Conservation (phyloP, 78 protist species). For the Tieghemostelium lacteum region DNA sequence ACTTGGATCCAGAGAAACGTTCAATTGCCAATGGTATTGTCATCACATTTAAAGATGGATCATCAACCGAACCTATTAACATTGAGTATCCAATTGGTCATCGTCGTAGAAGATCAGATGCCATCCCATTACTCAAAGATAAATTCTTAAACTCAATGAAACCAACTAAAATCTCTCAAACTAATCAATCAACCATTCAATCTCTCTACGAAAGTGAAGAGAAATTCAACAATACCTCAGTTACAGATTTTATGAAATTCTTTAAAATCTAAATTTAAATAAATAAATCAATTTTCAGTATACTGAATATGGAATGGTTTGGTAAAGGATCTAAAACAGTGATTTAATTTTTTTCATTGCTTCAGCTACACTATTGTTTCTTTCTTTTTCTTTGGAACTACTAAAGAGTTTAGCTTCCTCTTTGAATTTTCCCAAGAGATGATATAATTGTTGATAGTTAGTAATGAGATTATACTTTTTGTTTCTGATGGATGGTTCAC, state of each 20-base stretch:
- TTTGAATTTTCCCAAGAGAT: constrained; percentile 28
- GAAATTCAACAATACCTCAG: constrained; percentile 3
- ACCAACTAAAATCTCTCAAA: background rate
- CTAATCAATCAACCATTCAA: background rate
- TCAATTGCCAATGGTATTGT: constrained; percentile 58
- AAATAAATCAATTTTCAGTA: too few species aligned
- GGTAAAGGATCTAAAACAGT: too few species aligned
- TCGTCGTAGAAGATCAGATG: constrained; percentile 77
- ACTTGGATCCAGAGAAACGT: constrained; percentile 77
- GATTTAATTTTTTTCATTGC: too few species aligned
- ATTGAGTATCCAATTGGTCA: constrained; percentile 84
- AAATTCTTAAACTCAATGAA: constrained; percentile 51
- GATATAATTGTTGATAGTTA: constrained; percentile 17
- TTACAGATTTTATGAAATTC: constrained; percentile 27
- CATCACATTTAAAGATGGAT: constrained; percentile 71
- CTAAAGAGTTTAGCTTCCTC: constrained; percentile 64
- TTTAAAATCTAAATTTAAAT: constrained; percentile 9
- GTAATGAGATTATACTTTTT: constrained; percentile 40
- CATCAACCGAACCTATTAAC: constrained; percentile 3
- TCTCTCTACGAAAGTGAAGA: background rate
- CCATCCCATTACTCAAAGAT: constrained; percentile 56
- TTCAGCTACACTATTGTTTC: constrained; percentile 51
- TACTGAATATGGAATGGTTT: too few species aligned
- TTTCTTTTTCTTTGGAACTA: constrained; percentile 49
- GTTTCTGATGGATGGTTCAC: constrained; percentile 19